A percentile compares a stretch with the other conserved stretches of the same genome.
Conservation (phyloP, 345 rosid species). For the Salix dunnii region DNA sequence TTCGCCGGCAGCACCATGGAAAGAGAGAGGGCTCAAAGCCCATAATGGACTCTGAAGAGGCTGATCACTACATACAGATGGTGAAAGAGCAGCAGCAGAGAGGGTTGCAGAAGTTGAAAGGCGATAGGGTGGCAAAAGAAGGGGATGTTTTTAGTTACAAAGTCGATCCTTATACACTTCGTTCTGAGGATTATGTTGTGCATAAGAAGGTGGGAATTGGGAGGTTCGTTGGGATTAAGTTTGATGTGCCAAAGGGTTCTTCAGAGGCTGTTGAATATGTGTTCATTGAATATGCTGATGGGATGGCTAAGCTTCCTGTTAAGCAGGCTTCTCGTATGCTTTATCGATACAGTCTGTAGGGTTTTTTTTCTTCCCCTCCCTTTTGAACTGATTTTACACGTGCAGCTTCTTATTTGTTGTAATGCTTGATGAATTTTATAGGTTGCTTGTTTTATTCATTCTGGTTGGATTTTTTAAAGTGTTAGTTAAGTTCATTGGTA, state of each 20-base stretch:
- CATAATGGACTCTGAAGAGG: conserved; percentile 72
- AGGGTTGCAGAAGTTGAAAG: conserved; percentile 85
- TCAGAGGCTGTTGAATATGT: conserved; percentile 67
- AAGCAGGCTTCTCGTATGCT: conserved; percentile 84
- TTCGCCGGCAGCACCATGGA: conserved; percentile 54
- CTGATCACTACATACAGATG: conserved; percentile 70
- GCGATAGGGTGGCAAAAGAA: conserved; percentile 37
- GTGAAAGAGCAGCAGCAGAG: conserved; percentile 86
- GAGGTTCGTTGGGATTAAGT: conserved; percentile 79
- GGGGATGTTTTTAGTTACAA: conserved; percentile 62
- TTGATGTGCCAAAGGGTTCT: conserved; percentile 59
- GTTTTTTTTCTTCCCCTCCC: conserved; percentile 17
- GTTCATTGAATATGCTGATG: conserved; percentile 88
- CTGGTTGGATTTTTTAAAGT: background rate
- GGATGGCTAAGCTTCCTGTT: conserved; percentile 96
- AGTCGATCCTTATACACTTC: conserved; percentile 75
- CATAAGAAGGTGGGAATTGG: conserved; percentile 95
- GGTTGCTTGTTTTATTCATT: background rate
- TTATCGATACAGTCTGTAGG: conserved; percentile 82
- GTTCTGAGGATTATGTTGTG: conserved; percentile 83
- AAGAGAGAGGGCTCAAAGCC: conserved; percentile 55
- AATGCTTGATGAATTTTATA: background rate
- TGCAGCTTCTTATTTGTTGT: background rate
- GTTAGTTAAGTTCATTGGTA: background rate
- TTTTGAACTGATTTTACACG: background rate